Evolutionary conservation across 2,329 filamentous ascomycete species (phyloP), one percentile per base, ranked within the genome.

Genomic region (Ambrosiella xylebori): DNA sequence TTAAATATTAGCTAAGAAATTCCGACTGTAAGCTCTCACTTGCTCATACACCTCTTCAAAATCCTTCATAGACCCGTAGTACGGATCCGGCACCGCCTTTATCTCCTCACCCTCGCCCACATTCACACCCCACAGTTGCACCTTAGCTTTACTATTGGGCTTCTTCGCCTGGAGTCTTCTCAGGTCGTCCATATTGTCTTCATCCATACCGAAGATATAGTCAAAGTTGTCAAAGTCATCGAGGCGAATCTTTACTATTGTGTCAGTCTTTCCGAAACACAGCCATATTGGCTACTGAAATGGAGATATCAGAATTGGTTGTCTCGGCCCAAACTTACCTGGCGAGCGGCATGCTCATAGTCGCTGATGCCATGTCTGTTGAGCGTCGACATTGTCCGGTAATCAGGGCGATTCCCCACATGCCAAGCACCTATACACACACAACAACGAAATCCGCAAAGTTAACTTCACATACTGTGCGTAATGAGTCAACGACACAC

Each of bases 191-290:
- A 95, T 73, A 68, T 97, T 97, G 51, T 82, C 80, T 54, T 80
- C 76, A 68, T 98, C 93, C 93, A 98, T 98, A 61, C 87, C 90
- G 59, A 98, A 82, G 61, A 98, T 82, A 71, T 95, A 97, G 70
- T 97, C 88, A 66, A 96, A 97, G 13, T 78, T 76, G 58, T 82
- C 73, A 65, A 97, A 94, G 70, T 98, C 93, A 56, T 78, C 51
- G n/a, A 56, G 63, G 44, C 39, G 36, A 17, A 44, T 13, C 55
- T 57, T 11, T 38, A 41, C 9, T 12, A 13, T 55, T 13, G 39
- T 57, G 3, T 19, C n/a, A 15, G 37, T 13, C 27, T 27, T 27
- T 27, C 27, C 27, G 27, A 27, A 27, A 27, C 3, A 27, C 27
- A 2, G 27, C 27, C 27, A 27, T 27, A 27, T 27, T 27, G 27